Evolutionary conservation across 2,329 filamentous ascomycete genomes (phyloP), one percentile per base, ranked within the genome.

Genomic region (Sarocladiaceae sp.): DNA sequence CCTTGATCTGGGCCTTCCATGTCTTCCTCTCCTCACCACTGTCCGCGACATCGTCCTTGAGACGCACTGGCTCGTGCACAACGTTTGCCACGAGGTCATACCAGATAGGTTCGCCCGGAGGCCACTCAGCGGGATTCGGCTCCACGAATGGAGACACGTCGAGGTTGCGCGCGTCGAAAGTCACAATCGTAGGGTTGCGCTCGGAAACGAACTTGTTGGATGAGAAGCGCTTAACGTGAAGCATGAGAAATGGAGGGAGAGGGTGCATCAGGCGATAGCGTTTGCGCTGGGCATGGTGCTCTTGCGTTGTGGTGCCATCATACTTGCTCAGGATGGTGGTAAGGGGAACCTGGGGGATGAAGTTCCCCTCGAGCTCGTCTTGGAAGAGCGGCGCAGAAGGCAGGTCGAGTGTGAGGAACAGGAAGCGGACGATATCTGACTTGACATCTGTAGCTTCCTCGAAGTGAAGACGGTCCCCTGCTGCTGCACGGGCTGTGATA

Each of bases 41-140:
- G 44, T 93, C 92, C 51, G 95, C 91, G 1, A 96, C 92, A 57
- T 93, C 90, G 58, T 93, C 89, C 58, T 83, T 79, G 28, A 83
- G 83, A 53, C 87, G 80, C 48, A 93, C 86, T 39, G 83, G 92
- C 76, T 87, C 93, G 74, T 87, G 93, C 55, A 85, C 95, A 57
- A 99, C 88, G 69, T 99, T 99, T 52, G 93, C 92, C 5, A 97
- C 90, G 15, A 99, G 82, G 67, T 99, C 94, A 70, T 99, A 99
- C 76, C 88, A 85, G 59, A 97, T 89, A 2, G 93, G 91, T 66
- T 96, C 90, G 2, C 87, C 83, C 0, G 82, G 82, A 0, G 85
- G 80, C 67, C 87, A 83, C 33, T 87, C 66, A 4, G 77, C 71
- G 0, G 90, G 88, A 62, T 92, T 90, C 0, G 93, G 92, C 71